A percentile compares a stretch with the other conserved stretches of the same genome.
Evolutionary conservation across 495 filamentous ascomycete genomes (phyloP).

Genomic region (Penicillium parvum): DNA sequence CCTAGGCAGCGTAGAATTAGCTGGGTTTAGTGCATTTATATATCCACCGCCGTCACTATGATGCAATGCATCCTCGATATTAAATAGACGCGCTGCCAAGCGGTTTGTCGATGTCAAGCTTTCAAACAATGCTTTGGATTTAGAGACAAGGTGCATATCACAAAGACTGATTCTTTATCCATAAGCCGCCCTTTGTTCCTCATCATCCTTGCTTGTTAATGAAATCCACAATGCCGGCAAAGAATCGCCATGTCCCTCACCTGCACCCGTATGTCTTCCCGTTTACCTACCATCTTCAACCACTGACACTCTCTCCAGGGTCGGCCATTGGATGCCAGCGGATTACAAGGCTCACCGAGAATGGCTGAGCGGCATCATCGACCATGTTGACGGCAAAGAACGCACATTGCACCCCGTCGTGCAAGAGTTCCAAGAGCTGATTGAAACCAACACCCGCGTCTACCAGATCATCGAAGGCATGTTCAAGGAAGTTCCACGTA

Average conservation of each 20-base stretch:
- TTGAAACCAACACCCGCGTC: slow-evolving; percentile 39
- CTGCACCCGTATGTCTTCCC: slow-evolving; percentile 11
- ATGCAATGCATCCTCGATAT: not conserved
- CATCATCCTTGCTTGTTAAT: no score
- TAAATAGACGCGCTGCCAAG: not conserved
- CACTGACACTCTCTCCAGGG: slow-evolving; percentile 5
- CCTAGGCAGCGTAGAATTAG: not conserved
- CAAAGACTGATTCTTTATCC: no score
- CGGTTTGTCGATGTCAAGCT: not conserved
- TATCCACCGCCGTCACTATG: not conserved
- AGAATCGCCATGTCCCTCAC: slow-evolving; percentile 5
- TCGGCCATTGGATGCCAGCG: slow-evolving; percentile 39
- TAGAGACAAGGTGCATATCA: no score
- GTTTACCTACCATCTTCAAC: not conserved
- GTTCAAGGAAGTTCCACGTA: slow-evolving; percentile 62
- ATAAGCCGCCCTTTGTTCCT: no score
- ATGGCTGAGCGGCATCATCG: slow-evolving; percentile 35
- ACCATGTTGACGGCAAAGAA: slow-evolving; percentile 23
- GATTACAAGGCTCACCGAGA: slow-evolving; percentile 25
- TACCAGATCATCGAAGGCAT: slow-evolving; percentile 45
- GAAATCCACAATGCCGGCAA: not conserved
- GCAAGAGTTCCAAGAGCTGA: slow-evolving; percentile 42
- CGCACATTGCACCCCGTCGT: slow-evolving; percentile 30
- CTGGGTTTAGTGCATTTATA: not conserved
- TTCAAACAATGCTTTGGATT: no score